These are phyloP conservation scores for Sphagnum contortum DNA, from an alignment of 225 moss, liverwort and hornwort species.

Conservation along the genomic window DNA sequence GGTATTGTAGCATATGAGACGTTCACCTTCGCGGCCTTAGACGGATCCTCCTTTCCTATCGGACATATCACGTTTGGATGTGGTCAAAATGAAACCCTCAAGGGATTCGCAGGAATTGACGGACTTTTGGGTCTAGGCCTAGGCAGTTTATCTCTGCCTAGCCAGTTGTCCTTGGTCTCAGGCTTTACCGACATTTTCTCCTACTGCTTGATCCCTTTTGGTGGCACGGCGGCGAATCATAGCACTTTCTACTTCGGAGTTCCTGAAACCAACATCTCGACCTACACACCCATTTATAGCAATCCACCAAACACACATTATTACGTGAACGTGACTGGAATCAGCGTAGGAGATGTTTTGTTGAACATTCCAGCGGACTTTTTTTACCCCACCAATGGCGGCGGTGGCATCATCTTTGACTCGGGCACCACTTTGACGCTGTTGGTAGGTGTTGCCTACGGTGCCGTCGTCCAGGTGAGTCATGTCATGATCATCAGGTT, in stretches of 20 bases:
- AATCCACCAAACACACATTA: too few species aligned
- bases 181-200: constrained; percentile 19
- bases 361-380: constrained; percentile 4
- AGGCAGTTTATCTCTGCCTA: constrained; percentile 22
- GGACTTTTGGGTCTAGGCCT: constrained; percentile 32
- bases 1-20: constrained; percentile 22
- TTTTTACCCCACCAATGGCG: constrained; percentile 11
- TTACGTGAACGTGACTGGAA: constrained; percentile 10
- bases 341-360: constrained; percentile 12
- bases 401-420: constrained; percentile 28
- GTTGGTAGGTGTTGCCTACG: constrained; percentile 13
- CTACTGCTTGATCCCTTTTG: constrained; percentile 16
- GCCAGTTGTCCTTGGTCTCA: constrained; percentile 10
- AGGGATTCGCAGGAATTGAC: constrained; percentile 16
- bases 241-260: constrained; percentile 24
- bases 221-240: constrained; percentile 8
- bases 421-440: constrained; percentile 28
- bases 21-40: constrained; percentile 2
- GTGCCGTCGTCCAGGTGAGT: background rate
- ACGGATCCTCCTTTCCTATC: background rate
- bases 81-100: constrained; percentile 9
- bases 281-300: constrained; percentile 12
- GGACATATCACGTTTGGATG: constrained; percentile 29
- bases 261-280: background rate
- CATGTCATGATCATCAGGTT: background rate